A percentile compares a stretch with the other conserved stretches of the same genome.
Evolutionary conservation across 148 eudicot genomes (phyloP).

Genomic region (Fagopyrum tataricum): DNA sequence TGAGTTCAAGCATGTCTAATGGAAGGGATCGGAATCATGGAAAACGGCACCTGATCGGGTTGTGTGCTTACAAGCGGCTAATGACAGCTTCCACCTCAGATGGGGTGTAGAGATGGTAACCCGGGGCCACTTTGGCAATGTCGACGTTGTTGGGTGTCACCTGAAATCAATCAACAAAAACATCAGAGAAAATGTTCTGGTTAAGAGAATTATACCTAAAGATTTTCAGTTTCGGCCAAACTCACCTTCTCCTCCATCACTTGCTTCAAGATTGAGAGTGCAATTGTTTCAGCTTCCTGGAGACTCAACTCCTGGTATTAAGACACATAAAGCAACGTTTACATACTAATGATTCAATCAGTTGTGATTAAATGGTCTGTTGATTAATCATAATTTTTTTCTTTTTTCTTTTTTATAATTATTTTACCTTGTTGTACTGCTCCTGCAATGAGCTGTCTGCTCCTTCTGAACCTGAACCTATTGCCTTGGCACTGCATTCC

Average conservation of each 20-base stretch:
- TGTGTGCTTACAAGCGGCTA: constrained; percentile 56
- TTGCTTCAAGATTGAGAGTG: constrained; percentile 94
- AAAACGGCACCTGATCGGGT: neutral
- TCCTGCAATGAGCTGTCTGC: constrained; percentile 52
- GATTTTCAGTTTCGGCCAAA: neutral
- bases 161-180: constrained; percentile 28
- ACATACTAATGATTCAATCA: constrained; percentile 11
- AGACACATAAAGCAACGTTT: constrained; percentile 8
- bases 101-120: constrained; percentile 86
- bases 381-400: too few species aligned
- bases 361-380: neutral
- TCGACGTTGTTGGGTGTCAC: constrained; percentile 97
- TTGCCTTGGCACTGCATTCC: constrained; percentile 48
- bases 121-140: constrained; percentile 90
- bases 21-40: neutral
- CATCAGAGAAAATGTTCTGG: neutral
- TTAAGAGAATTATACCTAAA: neutral
- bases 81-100: constrained; percentile 92
- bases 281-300: constrained; percentile 87
- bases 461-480: constrained; percentile 48
- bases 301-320: constrained; percentile 64
- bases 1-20: neutral
- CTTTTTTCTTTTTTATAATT: too few species aligned
- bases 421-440: constrained; percentile 33
- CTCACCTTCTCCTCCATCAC: constrained; percentile 99